phyloP scores from a whole-genome alignment of 2,329 filamentous ascomycete genomes.

The Claviceps africana region DNA sequence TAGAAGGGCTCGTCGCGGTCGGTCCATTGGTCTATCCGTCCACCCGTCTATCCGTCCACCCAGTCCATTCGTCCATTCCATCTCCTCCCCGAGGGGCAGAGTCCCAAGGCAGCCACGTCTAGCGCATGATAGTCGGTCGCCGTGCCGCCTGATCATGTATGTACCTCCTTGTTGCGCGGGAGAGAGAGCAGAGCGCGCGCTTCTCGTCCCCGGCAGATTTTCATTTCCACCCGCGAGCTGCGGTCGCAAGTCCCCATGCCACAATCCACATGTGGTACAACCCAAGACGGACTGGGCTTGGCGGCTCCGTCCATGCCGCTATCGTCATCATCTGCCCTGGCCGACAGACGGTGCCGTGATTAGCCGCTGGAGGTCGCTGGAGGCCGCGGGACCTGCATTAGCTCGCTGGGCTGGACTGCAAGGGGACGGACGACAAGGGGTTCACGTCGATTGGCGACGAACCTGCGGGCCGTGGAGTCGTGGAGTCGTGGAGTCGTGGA shows the following conservation, averaged over 20 bases:
- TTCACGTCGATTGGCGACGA: slow-evolving; percentile 2
- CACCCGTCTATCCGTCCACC: too few relatives aligned
- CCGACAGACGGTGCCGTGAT: slow-evolving; percentile 3
- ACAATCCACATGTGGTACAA: too few relatives aligned
- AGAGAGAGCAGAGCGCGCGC: background rate
- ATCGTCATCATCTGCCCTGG: slow-evolving; percentile 6
- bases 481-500: background rate
- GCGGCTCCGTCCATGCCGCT: background rate
- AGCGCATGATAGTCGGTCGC: too few relatives aligned
- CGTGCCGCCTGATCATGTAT: too few relatives aligned
- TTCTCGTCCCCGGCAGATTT: too few relatives aligned
- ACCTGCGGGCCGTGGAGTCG: background rate
- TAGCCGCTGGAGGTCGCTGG: slow-evolving; percentile 5
- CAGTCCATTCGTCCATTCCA: too few relatives aligned
- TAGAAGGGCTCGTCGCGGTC: background rate
- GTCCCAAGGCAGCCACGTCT: too few relatives aligned
- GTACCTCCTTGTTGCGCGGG: too few relatives aligned
- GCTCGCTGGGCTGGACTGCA: background rate
- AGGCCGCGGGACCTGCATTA: slow-evolving; percentile 9
- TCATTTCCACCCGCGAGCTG: background rate
- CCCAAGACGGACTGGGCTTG: background rate
- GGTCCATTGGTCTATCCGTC: too few relatives aligned
- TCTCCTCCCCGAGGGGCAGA: too few relatives aligned
- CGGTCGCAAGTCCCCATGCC: too few relatives aligned
- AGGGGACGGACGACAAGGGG: background rate